Conservation (phyloP, 2,329 filamentous ascomycete species). For the Dactylellina leptospora region DNA sequence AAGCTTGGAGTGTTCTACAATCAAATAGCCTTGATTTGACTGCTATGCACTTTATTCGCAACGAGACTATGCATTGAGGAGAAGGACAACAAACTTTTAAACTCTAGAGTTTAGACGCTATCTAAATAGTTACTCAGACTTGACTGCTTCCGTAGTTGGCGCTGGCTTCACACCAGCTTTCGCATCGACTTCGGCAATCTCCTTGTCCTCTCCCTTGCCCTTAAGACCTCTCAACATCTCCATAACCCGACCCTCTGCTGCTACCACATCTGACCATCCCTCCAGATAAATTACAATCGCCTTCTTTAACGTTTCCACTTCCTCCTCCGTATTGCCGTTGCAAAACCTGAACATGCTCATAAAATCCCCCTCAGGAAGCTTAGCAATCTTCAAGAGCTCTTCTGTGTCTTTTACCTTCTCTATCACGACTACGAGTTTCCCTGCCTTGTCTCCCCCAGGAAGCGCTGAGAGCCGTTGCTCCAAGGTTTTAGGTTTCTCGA, state of each 20-base stretch:
- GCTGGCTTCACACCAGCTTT: slow-evolving; percentile 20
- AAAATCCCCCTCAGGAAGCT: slow-evolving; percentile 31
- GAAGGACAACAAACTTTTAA: no score
- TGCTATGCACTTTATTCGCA: no score
- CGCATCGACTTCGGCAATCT: slow-evolving; percentile 38
- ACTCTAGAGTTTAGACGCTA: no score
- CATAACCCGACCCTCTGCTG: slow-evolving; percentile 39
- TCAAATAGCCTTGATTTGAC: no score
- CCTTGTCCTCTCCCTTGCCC: slow-evolving; percentile 31
- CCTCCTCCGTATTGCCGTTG: slow-evolving; percentile 39
- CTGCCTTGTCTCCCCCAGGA: slow-evolving; percentile 41
- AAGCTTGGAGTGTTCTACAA: no score
- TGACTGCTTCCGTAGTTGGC: neutral
- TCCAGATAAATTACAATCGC: slow-evolving; percentile 34
- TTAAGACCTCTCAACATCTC: slow-evolving; percentile 21
- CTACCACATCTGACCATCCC: slow-evolving; percentile 43
- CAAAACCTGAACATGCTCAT: slow-evolving; percentile 31
- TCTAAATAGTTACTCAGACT: no score
- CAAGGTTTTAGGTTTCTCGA: slow-evolving; percentile 31
- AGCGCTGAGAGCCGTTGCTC: slow-evolving; percentile 27
- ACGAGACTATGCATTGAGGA: no score
- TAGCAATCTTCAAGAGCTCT: slow-evolving; percentile 37
- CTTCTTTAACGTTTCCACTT: slow-evolving; percentile 33
- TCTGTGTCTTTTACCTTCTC: slow-evolving; percentile 20
- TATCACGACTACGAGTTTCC: slow-evolving; percentile 32